phyloP scores from a whole-genome alignment of 2,329 filamentous ascomycete genomes.

The Claviceps sp. region DNA sequence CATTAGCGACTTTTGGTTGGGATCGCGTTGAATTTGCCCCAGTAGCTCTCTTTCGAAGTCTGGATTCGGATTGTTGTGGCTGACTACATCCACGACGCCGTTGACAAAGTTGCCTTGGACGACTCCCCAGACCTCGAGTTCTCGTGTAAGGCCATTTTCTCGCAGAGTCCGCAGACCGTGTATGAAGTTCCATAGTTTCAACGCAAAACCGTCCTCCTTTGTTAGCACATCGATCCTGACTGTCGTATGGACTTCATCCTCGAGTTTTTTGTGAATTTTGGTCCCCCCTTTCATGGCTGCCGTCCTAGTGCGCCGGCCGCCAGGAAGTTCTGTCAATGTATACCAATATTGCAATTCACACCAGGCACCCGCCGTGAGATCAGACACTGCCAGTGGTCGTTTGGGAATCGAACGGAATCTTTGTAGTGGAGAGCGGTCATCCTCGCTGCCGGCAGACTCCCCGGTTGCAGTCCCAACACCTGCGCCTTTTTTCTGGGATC shows the following conservation, averaged over 20 bases:
- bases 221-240: constrained; percentile 59
- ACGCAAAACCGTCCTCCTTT: constrained; percentile 69
- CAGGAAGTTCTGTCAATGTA: constrained; percentile 55
- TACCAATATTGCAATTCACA: constrained; percentile 94
- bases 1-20: constrained; percentile 25
- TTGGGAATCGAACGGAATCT: constrained; percentile 65
- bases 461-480: neutral
- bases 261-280: constrained; percentile 66
- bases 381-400: constrained; percentile 75
- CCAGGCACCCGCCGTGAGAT: constrained; percentile 82
- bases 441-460: constrained; percentile 9
- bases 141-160: constrained; percentile 57
- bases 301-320: constrained; percentile 63
- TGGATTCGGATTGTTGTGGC: constrained; percentile 60
- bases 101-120: constrained; percentile 73
- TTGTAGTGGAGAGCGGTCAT: constrained; percentile 47
- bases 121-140: constrained; percentile 74
- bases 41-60: constrained; percentile 49
- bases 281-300: constrained; percentile 74
- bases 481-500: constrained; percentile 6
- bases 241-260: constrained; percentile 71
- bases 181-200: constrained; percentile 82
- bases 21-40: constrained; percentile 14
- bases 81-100: constrained; percentile 80
- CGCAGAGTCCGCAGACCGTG: constrained; percentile 66